Base-by-base conservation (phyloP, 139 green algal species). In the Monoraphidium neglectum region DNA sequence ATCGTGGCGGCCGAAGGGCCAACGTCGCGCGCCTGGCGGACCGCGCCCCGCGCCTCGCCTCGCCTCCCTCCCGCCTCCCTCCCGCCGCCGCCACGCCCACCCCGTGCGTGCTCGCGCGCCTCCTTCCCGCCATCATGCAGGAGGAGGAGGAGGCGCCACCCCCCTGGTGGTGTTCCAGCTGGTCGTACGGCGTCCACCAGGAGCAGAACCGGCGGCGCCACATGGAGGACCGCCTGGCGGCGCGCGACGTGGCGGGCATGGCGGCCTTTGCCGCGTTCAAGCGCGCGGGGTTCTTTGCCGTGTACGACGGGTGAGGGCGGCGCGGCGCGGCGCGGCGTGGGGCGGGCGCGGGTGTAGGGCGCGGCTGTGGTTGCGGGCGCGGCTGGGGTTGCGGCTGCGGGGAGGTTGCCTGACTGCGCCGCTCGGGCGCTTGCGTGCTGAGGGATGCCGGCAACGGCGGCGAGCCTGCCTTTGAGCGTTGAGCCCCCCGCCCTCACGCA, bases 291-390 rank as follows among this genome's bases (percentile, higher is more conserved):
- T 72, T 78, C 60, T 78, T 78, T 72, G 72, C 72, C 15, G 72
- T 78, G 16, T 78, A 56, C 65, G 72, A 78, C 30, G 72, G 72
- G n/a, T n/a, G n/a, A n/a, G n/a, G n/a, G n/a, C n/a, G n/a, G n/a
- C n/a, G n/a, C n/a, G n/a, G n/a, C n/a, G n/a, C n/a, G n/a, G n/a
- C n/a, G n/a, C n/a, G n/a, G n/a, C n/a, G n/a, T n/a, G n/a, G n/a
- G n/a, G n/a, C n/a, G n/a, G n/a, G n/a, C n/a, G n/a, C n/a, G n/a
- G n/a, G n/a, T n/a, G n/a, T n/a, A n/a, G n/a, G n/a, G n/a, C n/a
- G n/a, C n/a, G n/a, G n/a, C n/a, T n/a, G n/a, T n/a, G n/a, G n/a
- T n/a, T n/a, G n/a, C n/a, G n/a, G n/a, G n/a, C n/a, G n/a, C n/a
- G n/a, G n/a, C n/a, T n/a, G n/a, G n/a, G n/a, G n/a, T n/a, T n/a